A percentile compares a stretch with the other conserved stretches of the same genome.
Evolutionary conservation across 139 green algal genomes (phyloP).

Genomic region (Micractinium conductrix): DNA sequence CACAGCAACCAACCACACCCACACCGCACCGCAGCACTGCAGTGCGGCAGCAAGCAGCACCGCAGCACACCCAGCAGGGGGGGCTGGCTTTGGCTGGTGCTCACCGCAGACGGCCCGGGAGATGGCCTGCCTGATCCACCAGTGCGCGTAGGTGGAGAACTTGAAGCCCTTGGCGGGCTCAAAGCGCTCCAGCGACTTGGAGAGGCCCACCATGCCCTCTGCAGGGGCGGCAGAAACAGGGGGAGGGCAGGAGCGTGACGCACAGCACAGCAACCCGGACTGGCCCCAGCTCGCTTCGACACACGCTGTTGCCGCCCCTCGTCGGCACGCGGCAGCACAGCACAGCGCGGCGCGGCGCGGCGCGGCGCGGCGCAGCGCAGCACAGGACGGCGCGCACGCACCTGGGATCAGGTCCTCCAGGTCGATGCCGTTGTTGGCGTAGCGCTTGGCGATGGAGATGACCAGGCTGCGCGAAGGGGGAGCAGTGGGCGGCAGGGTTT

Average conservation of each 20-base stretch:
- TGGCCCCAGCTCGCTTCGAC: no score
- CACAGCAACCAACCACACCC: no score
- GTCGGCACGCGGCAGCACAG: no score
- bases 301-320: no score
- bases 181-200: constrained; percentile 75
- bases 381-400: constrained; percentile 1
- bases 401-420: constrained; percentile 52
- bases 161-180: constrained; percentile 79
- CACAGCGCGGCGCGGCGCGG: no score
- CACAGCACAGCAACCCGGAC: no score
- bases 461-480: constrained; percentile 30
- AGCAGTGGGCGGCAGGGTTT: neutral
- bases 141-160: constrained; percentile 89
- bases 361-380: no score
- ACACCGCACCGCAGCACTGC: no score
- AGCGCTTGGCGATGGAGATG: constrained; percentile 43
- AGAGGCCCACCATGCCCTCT: constrained; percentile 65
- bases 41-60: no score
- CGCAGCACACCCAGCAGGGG: no score
- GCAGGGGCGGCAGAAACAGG: neutral
- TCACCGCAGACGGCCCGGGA: constrained; percentile 63
- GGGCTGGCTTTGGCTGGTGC: no score
- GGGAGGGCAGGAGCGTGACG: neutral
- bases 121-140: constrained; percentile 88
- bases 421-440: constrained; percentile 29